These are phyloP conservation scores for Solanum megistacrolobum DNA, from an alignment of 257 asterid genomes.

Conservation along the genomic window DNA sequence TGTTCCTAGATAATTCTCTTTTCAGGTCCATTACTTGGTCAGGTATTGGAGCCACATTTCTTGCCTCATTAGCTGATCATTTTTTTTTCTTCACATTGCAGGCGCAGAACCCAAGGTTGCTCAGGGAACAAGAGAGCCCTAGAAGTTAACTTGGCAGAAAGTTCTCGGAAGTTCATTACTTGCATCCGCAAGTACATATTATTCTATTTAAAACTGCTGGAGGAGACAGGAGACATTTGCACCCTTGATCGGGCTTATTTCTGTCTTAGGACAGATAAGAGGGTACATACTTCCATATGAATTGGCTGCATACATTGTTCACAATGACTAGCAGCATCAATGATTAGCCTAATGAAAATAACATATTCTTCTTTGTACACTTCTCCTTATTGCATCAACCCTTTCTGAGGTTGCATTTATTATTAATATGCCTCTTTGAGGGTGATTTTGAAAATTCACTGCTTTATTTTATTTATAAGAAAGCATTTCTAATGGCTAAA, in stretches of 20 bases:
- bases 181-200: conserved; percentile 88
- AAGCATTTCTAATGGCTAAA: background rate
- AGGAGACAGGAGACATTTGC: conserved; percentile 77
- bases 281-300: conserved; percentile 42
- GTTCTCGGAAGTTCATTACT: conserved; percentile 92
- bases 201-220: conserved; percentile 80
- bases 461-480: background rate
- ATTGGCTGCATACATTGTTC: background rate
- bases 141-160: conserved; percentile 93
- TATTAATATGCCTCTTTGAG: background rate
- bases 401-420: background rate
- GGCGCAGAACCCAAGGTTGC: conserved; percentile 75
- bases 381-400: background rate
- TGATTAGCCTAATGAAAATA: background rate
- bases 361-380: background rate
- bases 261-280: conserved; percentile 81
- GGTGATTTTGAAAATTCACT: background rate
- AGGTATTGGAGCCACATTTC: background rate
- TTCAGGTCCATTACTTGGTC: background rate
- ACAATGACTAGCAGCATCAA: background rate
- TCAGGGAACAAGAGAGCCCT: conserved; percentile 70
- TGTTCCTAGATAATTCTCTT: background rate
- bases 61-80: background rate
- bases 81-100: conserved; percentile 13
- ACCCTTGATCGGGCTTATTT: conserved; percentile 83